phyloP scores from a whole-genome alignment of 805 yeast genomes.

The Nakazawaea wyomingensis region DNA sequence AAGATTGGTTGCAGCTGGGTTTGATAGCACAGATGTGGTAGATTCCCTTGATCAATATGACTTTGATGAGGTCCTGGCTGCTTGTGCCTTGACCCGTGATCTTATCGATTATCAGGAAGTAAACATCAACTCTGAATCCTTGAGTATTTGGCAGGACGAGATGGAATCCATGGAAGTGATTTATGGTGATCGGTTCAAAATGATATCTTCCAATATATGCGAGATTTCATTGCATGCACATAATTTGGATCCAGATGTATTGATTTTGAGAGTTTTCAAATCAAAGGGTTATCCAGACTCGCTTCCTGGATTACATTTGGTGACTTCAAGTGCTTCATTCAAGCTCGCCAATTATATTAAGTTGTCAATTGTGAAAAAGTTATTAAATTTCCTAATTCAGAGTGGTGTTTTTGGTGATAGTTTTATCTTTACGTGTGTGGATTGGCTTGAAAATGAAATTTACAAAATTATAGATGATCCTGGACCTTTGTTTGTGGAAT shows the following conservation, averaged over 20 bases:
- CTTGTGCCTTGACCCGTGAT: conserved; percentile 42
- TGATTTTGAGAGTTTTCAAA: conserved; percentile 36
- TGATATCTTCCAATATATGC: conserved; percentile 25
- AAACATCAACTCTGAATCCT: conserved; percentile 21
- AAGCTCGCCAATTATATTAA: conserved; percentile 69
- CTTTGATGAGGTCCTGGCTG: conserved; percentile 45
- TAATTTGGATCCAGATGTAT: conserved; percentile 18
- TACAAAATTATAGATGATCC: conserved; percentile 61
- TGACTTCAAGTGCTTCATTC: conserved; percentile 35
- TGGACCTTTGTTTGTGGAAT: conserved; percentile 48
- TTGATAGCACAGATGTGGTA: conserved; percentile 58
- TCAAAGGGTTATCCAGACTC: conserved; percentile 55
- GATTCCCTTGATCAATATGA: conserved; percentile 37
- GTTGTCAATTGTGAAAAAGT: conserved; percentile 44
- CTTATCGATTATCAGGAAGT: conserved; percentile 21
- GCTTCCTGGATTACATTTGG: conserved; percentile 64
- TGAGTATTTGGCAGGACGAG: conserved; percentile 69
- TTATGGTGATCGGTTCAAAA: conserved; percentile 38
- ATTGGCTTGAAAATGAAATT: conserved; percentile 71
- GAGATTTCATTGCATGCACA: conserved; percentile 29
- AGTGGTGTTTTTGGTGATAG: conserved; percentile 59
- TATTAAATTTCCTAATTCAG: conserved; percentile 38
- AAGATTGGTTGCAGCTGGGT: conserved; percentile 62
- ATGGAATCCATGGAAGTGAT: conserved; percentile 60
- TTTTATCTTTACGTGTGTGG: conserved; percentile 60